phyloP scores from a whole-genome alignment of 2,329 filamentous ascomycete species.

The Clonostachys solani region DNA sequence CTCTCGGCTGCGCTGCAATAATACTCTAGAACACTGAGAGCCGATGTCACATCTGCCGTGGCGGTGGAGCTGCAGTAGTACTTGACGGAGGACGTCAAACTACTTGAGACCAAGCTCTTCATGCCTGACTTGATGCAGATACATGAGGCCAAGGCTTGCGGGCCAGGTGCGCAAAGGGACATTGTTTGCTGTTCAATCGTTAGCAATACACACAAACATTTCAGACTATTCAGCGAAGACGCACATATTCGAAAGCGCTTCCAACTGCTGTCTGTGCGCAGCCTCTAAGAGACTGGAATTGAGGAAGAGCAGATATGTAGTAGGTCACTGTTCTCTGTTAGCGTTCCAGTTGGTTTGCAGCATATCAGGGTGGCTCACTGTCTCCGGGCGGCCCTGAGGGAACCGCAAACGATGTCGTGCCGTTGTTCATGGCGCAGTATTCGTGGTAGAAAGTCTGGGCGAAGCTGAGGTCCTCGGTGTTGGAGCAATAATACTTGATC shows the following conservation, averaged over 20 bases:
- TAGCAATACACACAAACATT: neutral
- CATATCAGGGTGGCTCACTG: slow-evolving; percentile 26
- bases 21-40: slow-evolving; percentile 34
- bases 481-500: slow-evolving; percentile 38
- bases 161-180: slow-evolving; percentile 37
- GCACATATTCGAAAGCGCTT: slow-evolving; percentile 32
- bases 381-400: slow-evolving; percentile 43
- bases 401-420: slow-evolving; percentile 42
- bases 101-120: slow-evolving; percentile 32
- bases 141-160: slow-evolving; percentile 46
- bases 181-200: slow-evolving; percentile 17
- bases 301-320: slow-evolving; percentile 45
- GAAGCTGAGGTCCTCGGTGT: slow-evolving; percentile 38
- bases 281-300: slow-evolving; percentile 35
- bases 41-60: slow-evolving; percentile 38
- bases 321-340: slow-evolving; percentile 38
- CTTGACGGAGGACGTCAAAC: slow-evolving; percentile 38
- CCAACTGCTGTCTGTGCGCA: slow-evolving; percentile 41
- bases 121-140: slow-evolving; percentile 46
- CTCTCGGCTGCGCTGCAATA: slow-evolving; percentile 46
- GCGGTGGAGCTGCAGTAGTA: slow-evolving; percentile 37
- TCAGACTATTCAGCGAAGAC: slow-evolving; percentile 3
- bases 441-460: slow-evolving; percentile 45
- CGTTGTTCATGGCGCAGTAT: slow-evolving; percentile 46
- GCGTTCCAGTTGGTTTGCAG: no score